Percentiles rank a stretch among this genome's conserved stretches.
Evolutionary conservation across 176 grass and related monocot species (phyloP).

Genomic region (Microstegium vimineum): DNA sequence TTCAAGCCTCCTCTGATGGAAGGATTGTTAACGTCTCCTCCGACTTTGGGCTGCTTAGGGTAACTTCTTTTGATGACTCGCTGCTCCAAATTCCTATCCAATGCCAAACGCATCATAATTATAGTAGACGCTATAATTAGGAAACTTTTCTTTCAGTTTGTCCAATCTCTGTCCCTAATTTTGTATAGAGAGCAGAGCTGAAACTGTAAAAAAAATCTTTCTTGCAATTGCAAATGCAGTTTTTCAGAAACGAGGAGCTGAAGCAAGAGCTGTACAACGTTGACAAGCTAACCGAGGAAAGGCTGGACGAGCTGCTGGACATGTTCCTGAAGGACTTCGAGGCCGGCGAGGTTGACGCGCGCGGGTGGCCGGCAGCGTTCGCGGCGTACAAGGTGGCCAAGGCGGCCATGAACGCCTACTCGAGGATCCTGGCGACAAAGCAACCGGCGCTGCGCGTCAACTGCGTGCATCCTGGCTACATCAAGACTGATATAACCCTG

Average conservation of each 20-base stretch:
- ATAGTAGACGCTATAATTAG: not conserved
- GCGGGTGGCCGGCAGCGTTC: slow-evolving; percentile 31
- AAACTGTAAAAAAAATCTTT: not conserved
- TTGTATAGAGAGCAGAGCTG: not conserved
- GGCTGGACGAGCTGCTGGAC: slow-evolving; percentile 35
- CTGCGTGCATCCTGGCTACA: slow-evolving; percentile 53
- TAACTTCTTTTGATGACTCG: not conserved
- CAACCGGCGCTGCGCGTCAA: slow-evolving; percentile 38
- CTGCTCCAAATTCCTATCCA: not conserved
- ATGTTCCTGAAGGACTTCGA: slow-evolving; percentile 48
- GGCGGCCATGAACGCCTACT: slow-evolving; percentile 43
- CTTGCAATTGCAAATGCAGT: slow-evolving; percentile 5
- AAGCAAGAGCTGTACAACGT: slow-evolving; percentile 36
- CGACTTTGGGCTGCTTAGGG: slow-evolving; percentile 29
- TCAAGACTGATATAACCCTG: slow-evolving; percentile 48
- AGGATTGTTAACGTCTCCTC: slow-evolving; percentile 64
- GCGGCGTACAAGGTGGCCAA: slow-evolving; percentile 59
- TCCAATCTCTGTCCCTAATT: not conserved
- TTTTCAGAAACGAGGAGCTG: slow-evolving; percentile 40
- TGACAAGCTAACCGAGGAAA: slow-evolving; percentile 39
- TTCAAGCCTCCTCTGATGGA: slow-evolving; percentile 37
- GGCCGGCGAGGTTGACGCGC: not conserved
- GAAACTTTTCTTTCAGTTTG: not conserved
- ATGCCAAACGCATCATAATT: not conserved
- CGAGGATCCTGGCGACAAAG: slow-evolving; percentile 49